These are phyloP conservation scores for Fusarium buharicum DNA, from an alignment of 2,329 filamentous ascomycete genomes.

Conservation along the genomic window DNA sequence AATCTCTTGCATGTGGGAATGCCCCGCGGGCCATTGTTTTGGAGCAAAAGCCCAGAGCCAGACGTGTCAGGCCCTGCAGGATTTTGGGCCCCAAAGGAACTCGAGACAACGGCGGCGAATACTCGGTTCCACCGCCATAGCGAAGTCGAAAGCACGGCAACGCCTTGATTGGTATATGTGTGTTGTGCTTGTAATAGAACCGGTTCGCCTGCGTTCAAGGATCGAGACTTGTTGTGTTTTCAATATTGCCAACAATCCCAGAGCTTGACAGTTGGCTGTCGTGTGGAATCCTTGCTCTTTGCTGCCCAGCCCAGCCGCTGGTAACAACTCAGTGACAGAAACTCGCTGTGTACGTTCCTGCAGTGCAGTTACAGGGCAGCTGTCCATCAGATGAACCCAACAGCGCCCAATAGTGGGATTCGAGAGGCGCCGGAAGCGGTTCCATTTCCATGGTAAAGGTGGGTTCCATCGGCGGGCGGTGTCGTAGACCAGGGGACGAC, in stretches of 20 bases:
- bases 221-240: constrained; percentile 28
- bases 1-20: constrained; percentile 44
- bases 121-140: constrained; percentile 42
- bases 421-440: constrained; percentile 27
- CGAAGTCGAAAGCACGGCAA: constrained; percentile 22
- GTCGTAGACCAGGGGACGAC: constrained; percentile 33
- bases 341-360: constrained; percentile 16
- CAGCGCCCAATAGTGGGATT: constrained; percentile 31
- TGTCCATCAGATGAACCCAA: constrained; percentile 31
- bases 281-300: constrained; percentile 25
- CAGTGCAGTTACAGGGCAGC: constrained; percentile 26
- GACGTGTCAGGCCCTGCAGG: constrained; percentile 9
- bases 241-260: constrained; percentile 22
- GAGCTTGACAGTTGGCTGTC: constrained; percentile 9
- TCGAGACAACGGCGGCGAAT: constrained; percentile 37
- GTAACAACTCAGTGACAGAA: constrained; percentile 17
- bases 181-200: constrained; percentile 9
- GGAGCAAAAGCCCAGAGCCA: neutral
- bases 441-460: constrained; percentile 35
- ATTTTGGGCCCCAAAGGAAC: constrained; percentile 24
- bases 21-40: constrained; percentile 18
- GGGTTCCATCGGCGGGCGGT: constrained; percentile 39
- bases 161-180: constrained; percentile 39
- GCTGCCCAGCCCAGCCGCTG: constrained; percentile 21
- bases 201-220: constrained; percentile 10